These are phyloP conservation scores for Knoxdaviesia capensis DNA, from an alignment of 2,329 filamentous ascomycete species.

Conservation along the genomic window DNA sequence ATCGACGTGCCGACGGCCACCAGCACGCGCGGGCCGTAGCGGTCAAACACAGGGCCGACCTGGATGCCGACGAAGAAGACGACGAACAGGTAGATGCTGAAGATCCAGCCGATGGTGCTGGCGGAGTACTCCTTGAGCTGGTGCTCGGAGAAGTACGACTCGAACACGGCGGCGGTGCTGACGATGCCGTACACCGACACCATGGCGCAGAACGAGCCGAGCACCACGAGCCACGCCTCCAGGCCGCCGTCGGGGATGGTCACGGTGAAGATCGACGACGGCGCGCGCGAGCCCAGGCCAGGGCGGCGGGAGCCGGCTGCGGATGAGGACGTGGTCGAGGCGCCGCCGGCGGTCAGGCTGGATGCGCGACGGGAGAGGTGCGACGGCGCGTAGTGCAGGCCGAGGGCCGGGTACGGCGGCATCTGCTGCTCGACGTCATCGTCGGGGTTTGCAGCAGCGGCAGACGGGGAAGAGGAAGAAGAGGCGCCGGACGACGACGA, in stretches of 20 bases:
- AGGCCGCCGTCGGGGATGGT: constrained; percentile 47
- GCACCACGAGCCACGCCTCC: constrained; percentile 53
- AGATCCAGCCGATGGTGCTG: constrained; percentile 68
- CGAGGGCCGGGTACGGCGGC: not conserved
- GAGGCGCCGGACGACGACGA: not conserved
- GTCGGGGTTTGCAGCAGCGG: no score
- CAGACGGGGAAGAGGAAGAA: not conserved
- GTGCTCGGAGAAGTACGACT: constrained; percentile 54
- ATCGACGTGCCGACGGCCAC: constrained; percentile 42
- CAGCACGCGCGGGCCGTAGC: constrained; percentile 48
- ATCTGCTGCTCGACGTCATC: no score
- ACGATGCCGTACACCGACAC: constrained; percentile 52
- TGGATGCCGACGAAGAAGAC: constrained; percentile 69
- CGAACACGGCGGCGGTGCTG: constrained; percentile 57
- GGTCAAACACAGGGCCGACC: constrained; percentile 66
- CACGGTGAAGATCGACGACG: no score
- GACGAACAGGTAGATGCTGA: constrained; percentile 61
- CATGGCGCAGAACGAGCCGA: constrained; percentile 58
- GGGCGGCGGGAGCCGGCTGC: no score
- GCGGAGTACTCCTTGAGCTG: constrained; percentile 49
- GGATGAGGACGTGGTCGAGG: no score
- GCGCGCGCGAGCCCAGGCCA: no score
- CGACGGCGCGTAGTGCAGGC: not conserved
- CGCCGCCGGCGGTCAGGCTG: no score
- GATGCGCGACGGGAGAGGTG: not conserved